These are phyloP conservation scores for Capronia americana DNA, from an alignment of 2,329 filamentous ascomycete genomes.

Conservation along the genomic window DNA sequence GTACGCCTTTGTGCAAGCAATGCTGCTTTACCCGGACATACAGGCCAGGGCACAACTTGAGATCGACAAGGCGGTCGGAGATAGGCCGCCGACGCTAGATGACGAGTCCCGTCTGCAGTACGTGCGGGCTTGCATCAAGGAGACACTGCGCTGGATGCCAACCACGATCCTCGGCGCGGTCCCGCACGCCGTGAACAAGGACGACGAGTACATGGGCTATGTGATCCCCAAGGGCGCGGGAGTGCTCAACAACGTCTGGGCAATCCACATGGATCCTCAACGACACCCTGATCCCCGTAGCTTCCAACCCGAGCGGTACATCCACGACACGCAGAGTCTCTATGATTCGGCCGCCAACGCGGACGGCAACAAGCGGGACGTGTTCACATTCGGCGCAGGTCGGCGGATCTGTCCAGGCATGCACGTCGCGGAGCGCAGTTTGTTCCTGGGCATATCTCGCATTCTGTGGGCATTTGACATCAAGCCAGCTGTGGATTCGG, in stretches of 20 bases:
- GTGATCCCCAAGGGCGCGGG: slow-evolving; percentile 36
- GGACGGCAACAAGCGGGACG: slow-evolving; percentile 40
- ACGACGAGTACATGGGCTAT: slow-evolving; percentile 38
- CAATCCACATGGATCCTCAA: slow-evolving; percentile 41
- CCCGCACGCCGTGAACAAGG: slow-evolving; percentile 36
- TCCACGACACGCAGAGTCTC: slow-evolving; percentile 41
- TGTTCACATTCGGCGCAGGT: slow-evolving; percentile 43
- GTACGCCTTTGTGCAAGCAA: slow-evolving; percentile 53
- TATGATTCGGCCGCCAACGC: slow-evolving; percentile 43
- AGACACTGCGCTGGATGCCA: slow-evolving; percentile 63
- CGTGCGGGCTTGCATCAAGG: slow-evolving; percentile 61
- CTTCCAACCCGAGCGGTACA: slow-evolving; percentile 45
- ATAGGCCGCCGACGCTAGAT: slow-evolving; percentile 56
- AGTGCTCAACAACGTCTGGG: slow-evolving; percentile 39
- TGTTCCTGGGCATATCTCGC: slow-evolving; percentile 42
- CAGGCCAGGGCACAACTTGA: slow-evolving; percentile 55
- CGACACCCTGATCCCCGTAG: slow-evolving; percentile 41
- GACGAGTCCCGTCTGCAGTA: slow-evolving; percentile 60
- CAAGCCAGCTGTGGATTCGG: slow-evolving; percentile 36
- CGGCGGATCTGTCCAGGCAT: slow-evolving; percentile 44
- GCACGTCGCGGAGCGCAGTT: slow-evolving; percentile 43
- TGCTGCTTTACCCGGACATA: slow-evolving; percentile 57
- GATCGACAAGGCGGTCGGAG: slow-evolving; percentile 59
- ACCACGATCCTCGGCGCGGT: slow-evolving; percentile 35
- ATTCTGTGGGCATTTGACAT: slow-evolving; percentile 45